These are phyloP conservation scores for Echites panduratus DNA, from an alignment of 257 asterid species.

Conservation along the genomic window DNA sequence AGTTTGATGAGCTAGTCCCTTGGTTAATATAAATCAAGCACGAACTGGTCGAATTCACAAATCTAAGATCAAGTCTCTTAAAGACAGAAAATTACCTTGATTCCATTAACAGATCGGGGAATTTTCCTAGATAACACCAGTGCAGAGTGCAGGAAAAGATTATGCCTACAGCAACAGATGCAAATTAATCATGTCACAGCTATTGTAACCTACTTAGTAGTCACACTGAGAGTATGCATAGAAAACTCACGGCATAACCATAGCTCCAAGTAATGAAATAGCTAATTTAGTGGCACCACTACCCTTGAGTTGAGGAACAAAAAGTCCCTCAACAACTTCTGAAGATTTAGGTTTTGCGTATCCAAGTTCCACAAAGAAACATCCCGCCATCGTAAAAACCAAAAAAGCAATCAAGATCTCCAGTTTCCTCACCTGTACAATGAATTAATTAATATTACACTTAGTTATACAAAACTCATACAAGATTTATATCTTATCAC, in stretches of 20 bases:
- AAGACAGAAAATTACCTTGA: slow-evolving; percentile 45
- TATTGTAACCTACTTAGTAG: not conserved
- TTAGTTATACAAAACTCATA: not conserved
- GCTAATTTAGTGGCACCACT: slow-evolving; percentile 87
- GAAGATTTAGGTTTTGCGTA: slow-evolving; percentile 68
- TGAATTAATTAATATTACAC: not conserved
- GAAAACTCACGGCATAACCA: slow-evolving; percentile 95
- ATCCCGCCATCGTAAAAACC: slow-evolving; percentile 71
- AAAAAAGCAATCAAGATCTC: slow-evolving; percentile 76
- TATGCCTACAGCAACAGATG: slow-evolving; percentile 53
- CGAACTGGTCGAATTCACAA: not conserved
- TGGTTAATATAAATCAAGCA: not conserved
- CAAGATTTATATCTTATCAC: too few species aligned
- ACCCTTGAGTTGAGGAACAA: slow-evolving; percentile 84
- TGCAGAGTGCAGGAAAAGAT: slow-evolving; percentile 97
- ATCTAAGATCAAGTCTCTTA: not conserved
- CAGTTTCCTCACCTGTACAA: slow-evolving; percentile 79
- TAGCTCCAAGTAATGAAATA: slow-evolving; percentile 92
- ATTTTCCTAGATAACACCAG: slow-evolving; percentile 90
- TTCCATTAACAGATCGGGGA: slow-evolving; percentile 71
- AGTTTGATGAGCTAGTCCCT: not conserved
- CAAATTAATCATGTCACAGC: not conserved
- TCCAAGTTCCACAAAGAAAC: slow-evolving; percentile 80
- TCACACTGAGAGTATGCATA: not conserved
- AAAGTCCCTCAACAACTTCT: slow-evolving; percentile 73